Evolutionary conservation across 805 yeast genomes (phyloP).

Genomic region (Wickerhamiella qilinensis): DNA sequence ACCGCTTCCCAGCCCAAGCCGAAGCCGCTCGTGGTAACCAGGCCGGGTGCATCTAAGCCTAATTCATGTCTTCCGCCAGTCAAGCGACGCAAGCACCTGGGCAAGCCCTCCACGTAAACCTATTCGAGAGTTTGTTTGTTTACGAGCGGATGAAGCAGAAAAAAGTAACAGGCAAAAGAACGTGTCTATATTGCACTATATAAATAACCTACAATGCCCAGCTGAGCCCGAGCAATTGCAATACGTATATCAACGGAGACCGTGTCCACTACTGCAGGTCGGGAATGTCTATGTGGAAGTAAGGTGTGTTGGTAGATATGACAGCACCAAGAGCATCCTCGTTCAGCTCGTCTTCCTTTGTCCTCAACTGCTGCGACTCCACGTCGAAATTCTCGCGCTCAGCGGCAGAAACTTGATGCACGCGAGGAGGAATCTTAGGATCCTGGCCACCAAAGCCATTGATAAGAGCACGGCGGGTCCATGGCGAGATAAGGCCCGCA

Average conservation of each 20-base stretch:
- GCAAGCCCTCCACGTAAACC: too few relatives aligned
- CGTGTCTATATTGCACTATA: too few relatives aligned
- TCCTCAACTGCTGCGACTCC: conserved; percentile 4
- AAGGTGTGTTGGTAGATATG: conserved; percentile 50
- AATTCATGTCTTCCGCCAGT: too few relatives aligned
- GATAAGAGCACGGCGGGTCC: conserved; percentile 67
- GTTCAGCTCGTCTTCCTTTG: conserved; percentile 14
- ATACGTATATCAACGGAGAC: background rate
- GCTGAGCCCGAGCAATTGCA: too few relatives aligned
- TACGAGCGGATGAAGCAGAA: too few relatives aligned
- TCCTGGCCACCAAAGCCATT: conserved; percentile 51
- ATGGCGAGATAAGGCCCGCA: conserved; percentile 67
- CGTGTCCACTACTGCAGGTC: conserved; percentile 9
- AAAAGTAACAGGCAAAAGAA: too few relatives aligned
- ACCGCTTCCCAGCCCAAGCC: too few relatives aligned
- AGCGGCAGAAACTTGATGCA: conserved; percentile 15
- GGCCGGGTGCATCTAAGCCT: too few relatives aligned
- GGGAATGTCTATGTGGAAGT: conserved; percentile 68
- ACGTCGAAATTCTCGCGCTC: conserved; percentile 17
- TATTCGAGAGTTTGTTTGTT: too few relatives aligned
- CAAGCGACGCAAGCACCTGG: too few relatives aligned
- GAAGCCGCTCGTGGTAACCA: too few relatives aligned
- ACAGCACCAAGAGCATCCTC: conserved; percentile 36
- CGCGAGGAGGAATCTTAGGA: conserved; percentile 2
- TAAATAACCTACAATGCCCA: too few relatives aligned